phyloP scores from a whole-genome alignment of 2,329 filamentous ascomycete species.

The Ophiostoma sp. region DNA sequence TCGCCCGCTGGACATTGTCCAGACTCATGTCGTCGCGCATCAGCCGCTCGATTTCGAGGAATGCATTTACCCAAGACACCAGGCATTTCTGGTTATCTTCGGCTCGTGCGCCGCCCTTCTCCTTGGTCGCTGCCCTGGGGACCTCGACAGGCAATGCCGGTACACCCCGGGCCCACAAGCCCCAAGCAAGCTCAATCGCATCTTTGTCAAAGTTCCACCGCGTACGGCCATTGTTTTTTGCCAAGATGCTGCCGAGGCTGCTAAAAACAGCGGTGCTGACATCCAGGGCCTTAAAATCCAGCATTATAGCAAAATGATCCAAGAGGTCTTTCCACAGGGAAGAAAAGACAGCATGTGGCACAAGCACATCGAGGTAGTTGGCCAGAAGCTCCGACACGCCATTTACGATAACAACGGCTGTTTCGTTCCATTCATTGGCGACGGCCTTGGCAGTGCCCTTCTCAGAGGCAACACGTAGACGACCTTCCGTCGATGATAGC shows the following conservation, averaged over 20 bases:
- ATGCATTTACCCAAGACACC: constrained; percentile 73
- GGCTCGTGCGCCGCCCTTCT: constrained; percentile 39
- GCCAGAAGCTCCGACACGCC: constrained; percentile 69
- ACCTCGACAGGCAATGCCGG: constrained; percentile 43
- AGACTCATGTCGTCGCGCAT: constrained; percentile 59
- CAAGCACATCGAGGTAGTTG: constrained; percentile 69
- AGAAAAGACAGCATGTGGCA: constrained; percentile 60
- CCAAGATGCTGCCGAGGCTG: constrained; percentile 59
- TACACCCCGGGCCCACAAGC: constrained; percentile 63
- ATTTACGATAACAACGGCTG: constrained; percentile 65
- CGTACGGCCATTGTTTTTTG: constrained; percentile 41
- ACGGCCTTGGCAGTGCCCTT: constrained; percentile 38
- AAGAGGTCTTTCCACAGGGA: constrained; percentile 71
- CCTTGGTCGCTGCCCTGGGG: neutral
- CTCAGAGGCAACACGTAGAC: constrained; percentile 41
- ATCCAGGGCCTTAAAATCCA: constrained; percentile 60
- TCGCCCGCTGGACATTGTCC: constrained; percentile 59
- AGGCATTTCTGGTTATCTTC: constrained; percentile 73
- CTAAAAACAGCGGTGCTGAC: constrained; percentile 67
- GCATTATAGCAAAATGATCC: constrained; percentile 58
- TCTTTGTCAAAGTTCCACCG: constrained; percentile 43
- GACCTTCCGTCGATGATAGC: constrained; percentile 61
- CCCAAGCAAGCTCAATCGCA: constrained; percentile 60
- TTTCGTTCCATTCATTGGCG: constrained; percentile 63
- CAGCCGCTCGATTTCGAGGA: constrained; percentile 73